Base-by-base conservation (phyloP, 2,329 filamentous ascomycete species). In the Colletotrichum musae region DNA sequence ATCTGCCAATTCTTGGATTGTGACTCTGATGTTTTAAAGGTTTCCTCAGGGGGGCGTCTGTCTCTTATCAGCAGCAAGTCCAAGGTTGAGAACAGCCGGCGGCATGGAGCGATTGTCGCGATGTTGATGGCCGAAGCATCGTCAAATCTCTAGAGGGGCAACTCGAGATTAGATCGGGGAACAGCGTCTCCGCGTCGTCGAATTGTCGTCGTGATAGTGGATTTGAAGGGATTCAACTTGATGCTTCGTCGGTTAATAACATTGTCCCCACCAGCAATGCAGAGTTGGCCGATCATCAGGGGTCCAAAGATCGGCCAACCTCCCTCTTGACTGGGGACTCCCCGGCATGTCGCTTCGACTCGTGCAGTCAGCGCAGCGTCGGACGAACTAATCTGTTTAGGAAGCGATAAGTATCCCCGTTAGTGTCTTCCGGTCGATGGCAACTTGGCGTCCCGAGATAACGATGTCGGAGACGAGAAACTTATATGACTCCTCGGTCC, bases 271-370 rank as follows among this genome's bases (percentile, higher is more conserved):
- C n/a, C 52, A 9, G 6, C 39, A 5, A 36, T 24, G 7, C 15
- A 15, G 54, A 57, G 64, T 67, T 67, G 43, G 48, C 64, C 58
- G 64, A 67, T 67, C 50, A 15, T 5, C 16, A 43, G 41, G 41
- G 41, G 41, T 43, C 2, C 2, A 43, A n/a, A 43, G 60, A 36
- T 62, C 57, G 64, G 64, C 28, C 43, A 67, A 62, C 64, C 18
- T 28, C 10, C 0, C 2, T 3, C 2, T 16, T 6, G 12, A 36
- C 51, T 5, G 16, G 64, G 58, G 58, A 36, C 0, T 41, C 43
- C 58, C 64, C 58, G 13, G 51, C 13, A 45, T 1, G 6, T 6
- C 32, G 13, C 47, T 43, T n/a, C 15, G 28, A 13, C 39, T 21
- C 39, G 3, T 15, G 28, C 26, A n/a, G 24, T 43, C 36, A 10